Evolutionary conservation across 352 stramenopile species (phyloP), one percentile per base, ranked within the genome.

Genomic region (Phytophthora megakarya): DNA sequence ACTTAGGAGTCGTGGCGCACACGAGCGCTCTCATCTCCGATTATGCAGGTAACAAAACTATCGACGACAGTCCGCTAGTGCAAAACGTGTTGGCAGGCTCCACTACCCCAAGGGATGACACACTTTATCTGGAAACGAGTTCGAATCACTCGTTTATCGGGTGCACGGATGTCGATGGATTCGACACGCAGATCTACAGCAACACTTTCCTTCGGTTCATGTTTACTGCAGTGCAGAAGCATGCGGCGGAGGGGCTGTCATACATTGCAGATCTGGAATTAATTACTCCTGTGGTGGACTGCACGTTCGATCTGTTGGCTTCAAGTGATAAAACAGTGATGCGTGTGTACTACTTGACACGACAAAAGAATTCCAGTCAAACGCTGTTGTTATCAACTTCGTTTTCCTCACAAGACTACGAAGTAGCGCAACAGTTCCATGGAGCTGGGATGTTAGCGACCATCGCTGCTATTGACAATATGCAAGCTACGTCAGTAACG

Each of bases 21-120:
- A 22, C 23, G 11, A 33, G 35, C 10, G 45, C 8, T 0, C 43
- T 81, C 10, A 76, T 81, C 19, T 47, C 37, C 7, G 43, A 39
- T 5, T 76, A 67, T 33, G 40, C 59, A 6, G 69, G 69, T 1
- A 48, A n/a, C 12, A 26, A 11, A 30, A 61, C 40, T 0, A 58
- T 78, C 30, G 43, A 61, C 4, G 57, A 77, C 1, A 74, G 65
- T 16, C 54, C 47, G 10, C 40, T 81, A 10, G 35, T 82, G 12
- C 33, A 67, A 25, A 25, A 64, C 10, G 22, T 70, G 3, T 42
- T 71, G 10, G 21, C 32, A 19, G 54, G 63, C 19, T 51, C 37
- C n/a, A 80, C 70, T 5, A 38, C 50, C 5, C 51, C 46, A 10
- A 61, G 67, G 0, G 55, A 63, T 15, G 69, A 65, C 33, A 72